Percentiles rank a stretch among this genome's conserved stretches.
Conservation (phyloP, 2,329 filamentous ascomycete species). For the Cladosporium sp. region DNA sequence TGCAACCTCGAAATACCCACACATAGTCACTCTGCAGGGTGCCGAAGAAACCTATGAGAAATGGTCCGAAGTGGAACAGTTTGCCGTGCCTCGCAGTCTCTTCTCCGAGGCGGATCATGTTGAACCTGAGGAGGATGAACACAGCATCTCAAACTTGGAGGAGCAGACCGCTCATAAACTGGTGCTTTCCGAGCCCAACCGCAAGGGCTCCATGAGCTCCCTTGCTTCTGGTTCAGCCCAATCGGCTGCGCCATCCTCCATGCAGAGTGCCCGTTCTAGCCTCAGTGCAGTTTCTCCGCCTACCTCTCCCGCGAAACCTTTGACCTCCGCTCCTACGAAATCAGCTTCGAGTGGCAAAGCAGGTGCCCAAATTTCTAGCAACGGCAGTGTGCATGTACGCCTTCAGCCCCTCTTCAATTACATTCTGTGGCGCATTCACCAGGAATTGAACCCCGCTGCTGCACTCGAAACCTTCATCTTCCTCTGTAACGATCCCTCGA, state of each 20-base stretch:
- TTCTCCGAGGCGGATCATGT: constrained; percentile 45
- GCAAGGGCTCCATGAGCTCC: constrained; percentile 10
- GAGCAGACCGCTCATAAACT: constrained; percentile 11
- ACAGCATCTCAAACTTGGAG: constrained; percentile 9
- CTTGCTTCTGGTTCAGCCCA: constrained; percentile 28
- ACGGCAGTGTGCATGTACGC: constrained; percentile 30
- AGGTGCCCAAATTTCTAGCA: constrained; percentile 13
- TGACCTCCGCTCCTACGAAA: constrained; percentile 20
- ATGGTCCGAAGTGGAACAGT: constrained; percentile 49
- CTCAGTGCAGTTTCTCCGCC: constrained; percentile 26
- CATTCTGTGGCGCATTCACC: constrained; percentile 48
- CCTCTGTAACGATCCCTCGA: constrained; percentile 45
- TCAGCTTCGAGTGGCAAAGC: background rate
- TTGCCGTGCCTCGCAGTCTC: constrained; percentile 44
- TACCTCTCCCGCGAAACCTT: constrained; percentile 17
- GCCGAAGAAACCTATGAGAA: constrained; percentile 42
- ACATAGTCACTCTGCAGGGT: constrained; percentile 44
- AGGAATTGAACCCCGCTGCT: constrained; percentile 43
- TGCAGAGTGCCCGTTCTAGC: constrained; percentile 34
- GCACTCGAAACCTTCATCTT: constrained; percentile 49
- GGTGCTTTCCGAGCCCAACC: constrained; percentile 5
- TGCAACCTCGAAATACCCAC: constrained; percentile 41
- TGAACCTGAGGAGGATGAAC: constrained; percentile 36
- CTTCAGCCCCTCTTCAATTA: constrained; percentile 48
- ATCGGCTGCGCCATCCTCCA: constrained; percentile 37